Percentiles rank a stretch among this genome's conserved stretches.
phyloP scores from a whole-genome alignment of 176 grass and related monocot genomes.

The Zoysia japonica region DNA sequence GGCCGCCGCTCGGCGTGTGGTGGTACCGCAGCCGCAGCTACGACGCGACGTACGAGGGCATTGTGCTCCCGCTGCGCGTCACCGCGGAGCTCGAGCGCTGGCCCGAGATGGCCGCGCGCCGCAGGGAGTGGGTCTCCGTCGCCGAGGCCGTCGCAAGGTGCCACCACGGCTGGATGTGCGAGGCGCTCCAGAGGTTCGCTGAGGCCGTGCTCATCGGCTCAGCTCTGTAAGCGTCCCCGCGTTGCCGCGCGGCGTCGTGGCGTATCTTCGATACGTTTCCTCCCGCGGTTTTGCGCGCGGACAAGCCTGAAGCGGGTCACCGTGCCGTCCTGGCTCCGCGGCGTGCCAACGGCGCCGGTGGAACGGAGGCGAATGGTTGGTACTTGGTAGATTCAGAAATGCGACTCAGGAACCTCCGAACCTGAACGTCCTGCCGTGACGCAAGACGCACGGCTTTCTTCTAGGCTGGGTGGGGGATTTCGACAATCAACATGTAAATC shows the following conservation, averaged over 20 bases:
- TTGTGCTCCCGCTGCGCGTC: conserved; percentile 64
- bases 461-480: neutral
- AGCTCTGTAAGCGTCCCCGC: conserved; percentile 11
- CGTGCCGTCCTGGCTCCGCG: neutral
- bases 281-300: conserved; percentile 22
- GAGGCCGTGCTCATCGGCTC: neutral
- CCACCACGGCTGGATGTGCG: conserved; percentile 44
- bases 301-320: neutral
- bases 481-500: conserved; percentile 26
- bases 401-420: neutral
- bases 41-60: conserved; percentile 51
- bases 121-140: conserved; percentile 48
- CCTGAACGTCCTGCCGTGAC: neutral
- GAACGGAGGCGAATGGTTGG: neutral
- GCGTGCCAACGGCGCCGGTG: neutral
- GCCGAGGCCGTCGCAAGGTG: conserved; percentile 30
- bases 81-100: conserved; percentile 52
- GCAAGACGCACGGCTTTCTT: conserved; percentile 2
- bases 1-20: conserved; percentile 44
- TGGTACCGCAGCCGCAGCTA: conserved; percentile 53
- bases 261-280: neutral
- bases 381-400: neutral
- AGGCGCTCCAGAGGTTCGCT: conserved; percentile 40
- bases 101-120: conserved; percentile 57
- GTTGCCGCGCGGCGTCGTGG: too few relatives aligned